These are phyloP conservation scores for Triangularia setosa DNA, from an alignment of 2,329 filamentous ascomycete species.

Conservation along the genomic window DNA sequence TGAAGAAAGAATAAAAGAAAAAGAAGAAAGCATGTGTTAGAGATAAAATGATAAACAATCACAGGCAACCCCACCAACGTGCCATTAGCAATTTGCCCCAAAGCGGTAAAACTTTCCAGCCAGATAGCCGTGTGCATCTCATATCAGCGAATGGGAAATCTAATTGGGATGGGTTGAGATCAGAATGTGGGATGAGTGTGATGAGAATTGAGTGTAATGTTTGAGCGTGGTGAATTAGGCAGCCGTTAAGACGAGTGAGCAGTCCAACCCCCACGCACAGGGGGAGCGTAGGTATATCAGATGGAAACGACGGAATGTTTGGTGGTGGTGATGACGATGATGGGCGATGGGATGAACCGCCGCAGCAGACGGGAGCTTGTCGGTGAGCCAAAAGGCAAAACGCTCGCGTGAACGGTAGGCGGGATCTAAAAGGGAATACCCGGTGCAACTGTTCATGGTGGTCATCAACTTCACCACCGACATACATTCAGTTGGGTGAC, in stretches of 20 bases:
- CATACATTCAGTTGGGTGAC: neutral
- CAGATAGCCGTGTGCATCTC: neutral
- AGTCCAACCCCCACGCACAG: neutral
- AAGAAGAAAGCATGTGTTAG: neutral
- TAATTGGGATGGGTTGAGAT: no score
- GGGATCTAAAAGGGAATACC: neutral
- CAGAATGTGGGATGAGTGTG: no score
- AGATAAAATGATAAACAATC: neutral
- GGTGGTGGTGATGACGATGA: neutral
- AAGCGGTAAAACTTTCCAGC: neutral
- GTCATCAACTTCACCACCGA: neutral
- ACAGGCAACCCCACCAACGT: neutral
- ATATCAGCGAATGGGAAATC: neutral
- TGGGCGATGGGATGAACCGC: conserved; percentile 4
- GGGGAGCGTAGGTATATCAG: neutral
- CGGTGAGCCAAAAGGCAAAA: conserved; percentile 11
- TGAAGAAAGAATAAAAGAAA: neutral
- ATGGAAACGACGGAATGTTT: neutral
- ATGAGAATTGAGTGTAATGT: neutral
- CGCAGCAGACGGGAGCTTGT: neutral
- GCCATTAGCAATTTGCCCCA: neutral
- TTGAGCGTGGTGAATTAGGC: neutral
- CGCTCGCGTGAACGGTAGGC: neutral
- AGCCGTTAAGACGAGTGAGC: neutral
- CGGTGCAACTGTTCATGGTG: neutral